Evolutionary conservation across 2,329 filamentous ascomycete species (phyloP).

Genomic region (Capronia americana): DNA sequence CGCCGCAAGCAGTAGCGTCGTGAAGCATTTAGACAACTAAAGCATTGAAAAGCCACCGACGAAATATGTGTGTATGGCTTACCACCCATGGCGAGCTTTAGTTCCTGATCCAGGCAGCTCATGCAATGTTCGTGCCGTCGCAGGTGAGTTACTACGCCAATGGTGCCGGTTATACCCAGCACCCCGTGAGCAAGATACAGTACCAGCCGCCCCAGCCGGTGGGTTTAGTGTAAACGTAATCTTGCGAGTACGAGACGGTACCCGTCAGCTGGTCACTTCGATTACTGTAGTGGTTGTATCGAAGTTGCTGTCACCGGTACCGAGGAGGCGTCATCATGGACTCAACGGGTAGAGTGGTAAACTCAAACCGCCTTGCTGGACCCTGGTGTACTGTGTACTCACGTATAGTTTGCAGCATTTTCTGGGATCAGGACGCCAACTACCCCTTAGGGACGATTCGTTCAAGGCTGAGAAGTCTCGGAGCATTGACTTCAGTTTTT

Average conservation of each 20-base stretch:
- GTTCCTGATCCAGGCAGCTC: not conserved
- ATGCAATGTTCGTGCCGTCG: not conserved
- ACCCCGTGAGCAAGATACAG: too few relatives aligned
- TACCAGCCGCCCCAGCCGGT: not conserved
- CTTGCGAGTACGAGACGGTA: not conserved
- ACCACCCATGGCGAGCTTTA: not conserved
- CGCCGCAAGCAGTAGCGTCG: not conserved
- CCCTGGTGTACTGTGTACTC: not conserved
- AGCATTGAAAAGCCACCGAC: conserved; percentile 18
- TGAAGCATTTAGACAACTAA: not conserved
- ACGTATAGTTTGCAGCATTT: not conserved
- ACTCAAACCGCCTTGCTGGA: not conserved
- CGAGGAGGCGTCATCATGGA: not conserved
- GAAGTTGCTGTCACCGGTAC: not conserved
- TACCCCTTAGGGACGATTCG: not conserved
- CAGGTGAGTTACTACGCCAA: not conserved
- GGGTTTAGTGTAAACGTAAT: not conserved
- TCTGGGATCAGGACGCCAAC: not conserved
- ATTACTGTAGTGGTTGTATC: not conserved
- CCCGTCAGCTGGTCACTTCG: not conserved
- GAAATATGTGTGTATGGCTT: conserved; percentile 4
- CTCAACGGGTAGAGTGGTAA: not conserved
- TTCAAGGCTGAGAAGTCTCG: not conserved
- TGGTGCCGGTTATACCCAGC: not conserved
- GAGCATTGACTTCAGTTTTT: not conserved